Evolutionary conservation across 2,329 filamentous ascomycete species (phyloP).

Genomic region (Xylariales sp.): DNA sequence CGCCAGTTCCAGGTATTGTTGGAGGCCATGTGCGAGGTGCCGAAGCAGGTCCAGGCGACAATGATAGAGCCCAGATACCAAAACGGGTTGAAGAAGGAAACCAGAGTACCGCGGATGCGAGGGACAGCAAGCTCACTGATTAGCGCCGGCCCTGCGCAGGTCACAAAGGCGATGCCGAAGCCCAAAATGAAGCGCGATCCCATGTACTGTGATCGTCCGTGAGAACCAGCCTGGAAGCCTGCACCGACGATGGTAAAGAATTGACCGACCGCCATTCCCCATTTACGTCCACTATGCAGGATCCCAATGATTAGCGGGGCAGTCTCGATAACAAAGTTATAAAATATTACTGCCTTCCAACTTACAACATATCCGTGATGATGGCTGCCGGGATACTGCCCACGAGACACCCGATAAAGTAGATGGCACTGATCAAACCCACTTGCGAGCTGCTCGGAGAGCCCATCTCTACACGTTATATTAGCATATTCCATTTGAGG

Average conservation of each 20-base stretch:
- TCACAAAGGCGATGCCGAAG: slow-evolving; percentile 4
- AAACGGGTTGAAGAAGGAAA: slow-evolving; percentile 3
- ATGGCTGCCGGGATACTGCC: slow-evolving; percentile 3
- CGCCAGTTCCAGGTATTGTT: slow-evolving; percentile 5
- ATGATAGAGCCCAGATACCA: slow-evolving; percentile 8
- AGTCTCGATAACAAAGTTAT: too few species aligned
- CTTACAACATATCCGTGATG: slow-evolving; percentile 3
- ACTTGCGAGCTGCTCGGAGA: slow-evolving; percentile 2
- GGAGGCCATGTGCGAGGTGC: slow-evolving; percentile 1
- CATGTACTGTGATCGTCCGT: slow-evolving; percentile 3
- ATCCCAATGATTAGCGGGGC: too few species aligned
- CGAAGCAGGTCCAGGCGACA: slow-evolving; percentile 6
- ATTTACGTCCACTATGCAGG: slow-evolving; percentile 1
- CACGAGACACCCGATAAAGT: slow-evolving; percentile 4
- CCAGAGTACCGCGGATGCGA: neutral
- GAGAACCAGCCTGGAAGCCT: slow-evolving; percentile 5
- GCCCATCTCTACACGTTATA: slow-evolving; percentile 1
- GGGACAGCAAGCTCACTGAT: neutral
- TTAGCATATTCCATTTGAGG: too few species aligned
- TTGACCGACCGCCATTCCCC: slow-evolving; percentile 1
- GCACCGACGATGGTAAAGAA: slow-evolving; percentile 5
- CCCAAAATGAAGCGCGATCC: slow-evolving; percentile 4
- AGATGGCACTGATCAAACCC: slow-evolving; percentile 4
- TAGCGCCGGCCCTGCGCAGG: slow-evolving; percentile 3
- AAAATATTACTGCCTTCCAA: neutral